Evolutionary conservation across 2,329 filamentous ascomycete species (phyloP), one percentile per base, ranked within the genome.

Genomic region (Cytospora piceae): DNA sequence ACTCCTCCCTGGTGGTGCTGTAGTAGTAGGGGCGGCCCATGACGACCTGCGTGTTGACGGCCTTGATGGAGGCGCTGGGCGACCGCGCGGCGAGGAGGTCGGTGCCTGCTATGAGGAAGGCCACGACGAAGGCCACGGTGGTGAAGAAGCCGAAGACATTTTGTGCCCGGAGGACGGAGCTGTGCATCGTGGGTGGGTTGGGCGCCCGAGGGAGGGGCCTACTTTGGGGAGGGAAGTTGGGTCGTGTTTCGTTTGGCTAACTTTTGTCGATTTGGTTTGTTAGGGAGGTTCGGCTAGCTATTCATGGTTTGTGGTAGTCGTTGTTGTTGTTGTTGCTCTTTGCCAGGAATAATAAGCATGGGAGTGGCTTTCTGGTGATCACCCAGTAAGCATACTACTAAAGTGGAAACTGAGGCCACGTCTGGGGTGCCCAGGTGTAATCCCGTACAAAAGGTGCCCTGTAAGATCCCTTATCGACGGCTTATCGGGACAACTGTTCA

Each of bases 141-240:
- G 95, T 98, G 84, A 98, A 97, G 87, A 96, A 97, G 78, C 95
- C 93, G 77, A 99, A 99, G 77, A 93, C 90, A 80, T 93, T 94
- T 79, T 99, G 95, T 71, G 90, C 78, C 71, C 95, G 92, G 69
- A 91, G 93, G 58, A 96, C 80, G 56, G 90, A 87, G 75, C 92
- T 96, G 80, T 97, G 90, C 95, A 99, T 98, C 68, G 67, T 83
- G 80, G 74, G 32, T 49, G 52, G 12, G 37, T 37, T 53, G 14
- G 46, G 9, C 20, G 22, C 34, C 34, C 37, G 57, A 39, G 11
- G 46, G 27, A 27, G 34, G 22, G 15, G 34, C 54, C 22, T 17
- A 6, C 32, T 12, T 8, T 4, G 55, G 20, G 15, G 57, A 22
- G 20, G 15, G 57, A 22, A 37, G 34, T 15, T 37, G 29, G 42